These are phyloP conservation scores for Scutellaria barbata DNA, from an alignment of 257 asterid species.

Conservation along the genomic window DNA sequence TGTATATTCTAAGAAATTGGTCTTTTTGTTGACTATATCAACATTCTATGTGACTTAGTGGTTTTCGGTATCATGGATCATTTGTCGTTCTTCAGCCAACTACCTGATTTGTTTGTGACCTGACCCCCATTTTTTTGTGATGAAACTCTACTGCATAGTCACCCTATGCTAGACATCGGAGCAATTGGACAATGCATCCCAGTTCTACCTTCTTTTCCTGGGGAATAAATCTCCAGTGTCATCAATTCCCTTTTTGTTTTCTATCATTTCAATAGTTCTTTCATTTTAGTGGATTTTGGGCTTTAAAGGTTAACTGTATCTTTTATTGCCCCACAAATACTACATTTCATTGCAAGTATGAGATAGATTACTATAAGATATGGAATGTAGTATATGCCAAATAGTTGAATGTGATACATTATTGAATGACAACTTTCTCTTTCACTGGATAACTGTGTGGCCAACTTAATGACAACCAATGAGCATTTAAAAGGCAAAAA, in stretches of 20 bases:
- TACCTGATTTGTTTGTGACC: neutral
- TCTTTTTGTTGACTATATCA: neutral
- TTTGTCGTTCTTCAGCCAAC: neutral
- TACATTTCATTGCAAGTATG: conserved; percentile 2
- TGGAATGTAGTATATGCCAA: conserved; percentile 2
- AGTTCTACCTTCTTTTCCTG: neutral
- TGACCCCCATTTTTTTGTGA: conserved; percentile 2
- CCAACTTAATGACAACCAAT: too few species aligned
- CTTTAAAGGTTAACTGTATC: neutral
- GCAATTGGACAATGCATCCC: neutral
- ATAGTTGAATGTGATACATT: too few species aligned
- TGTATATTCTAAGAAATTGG: neutral
- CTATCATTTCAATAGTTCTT: neutral
- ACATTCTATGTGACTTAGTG: neutral
- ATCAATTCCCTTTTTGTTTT: neutral
- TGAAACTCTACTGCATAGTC: neutral
- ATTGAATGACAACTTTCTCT: too few species aligned
- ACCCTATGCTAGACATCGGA: neutral
- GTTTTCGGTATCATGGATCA: neutral
- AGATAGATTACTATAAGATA: conserved; percentile 1
- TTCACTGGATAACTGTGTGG: too few species aligned
- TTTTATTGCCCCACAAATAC: neutral
- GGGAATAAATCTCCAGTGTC: neutral
- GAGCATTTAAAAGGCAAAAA: too few species aligned
- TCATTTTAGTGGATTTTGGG: neutral